A percentile compares a stretch with the other conserved stretches of the same genome.
These are phyloP conservation scores for Lasiodiplodia citricola DNA, from an alignment of 2,329 filamentous ascomycete genomes.

Conservation along the genomic window DNA sequence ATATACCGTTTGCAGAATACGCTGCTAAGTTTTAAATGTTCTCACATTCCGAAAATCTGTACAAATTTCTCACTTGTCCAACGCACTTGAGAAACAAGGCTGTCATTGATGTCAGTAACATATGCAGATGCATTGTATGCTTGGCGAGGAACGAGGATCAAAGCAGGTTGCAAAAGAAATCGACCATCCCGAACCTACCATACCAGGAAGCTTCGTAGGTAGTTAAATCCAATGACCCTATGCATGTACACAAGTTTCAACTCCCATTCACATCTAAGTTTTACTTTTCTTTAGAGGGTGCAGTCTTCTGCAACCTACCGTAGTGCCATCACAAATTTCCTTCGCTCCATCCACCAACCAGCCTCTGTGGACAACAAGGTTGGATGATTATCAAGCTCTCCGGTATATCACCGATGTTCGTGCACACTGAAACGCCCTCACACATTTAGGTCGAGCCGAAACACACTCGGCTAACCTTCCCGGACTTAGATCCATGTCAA, in stretches of 20 bases:
- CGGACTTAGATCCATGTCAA: not conserved
- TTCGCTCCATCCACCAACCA: not conserved
- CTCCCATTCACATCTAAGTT: too few species aligned
- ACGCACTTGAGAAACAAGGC: not conserved
- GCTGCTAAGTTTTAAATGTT: too few species aligned
- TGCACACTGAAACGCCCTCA: not conserved
- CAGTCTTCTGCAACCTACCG: not conserved
- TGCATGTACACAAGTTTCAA: too few species aligned
- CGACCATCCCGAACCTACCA: too few species aligned
- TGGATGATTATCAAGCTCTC: not conserved
- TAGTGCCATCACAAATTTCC: not conserved
- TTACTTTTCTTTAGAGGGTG: too few species aligned
- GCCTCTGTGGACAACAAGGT: not conserved
- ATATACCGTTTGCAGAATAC: not conserved
- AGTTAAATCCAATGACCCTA: too few species aligned
- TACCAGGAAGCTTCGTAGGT: too few species aligned
- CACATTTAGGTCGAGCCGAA: not conserved
- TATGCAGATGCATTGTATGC: not conserved
- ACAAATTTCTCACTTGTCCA: too few species aligned
- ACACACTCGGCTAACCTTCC: not conserved
- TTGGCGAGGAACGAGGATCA: not conserved
- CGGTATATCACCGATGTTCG: not conserved
- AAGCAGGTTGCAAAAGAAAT: too few species aligned
- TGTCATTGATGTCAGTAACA: not conserved
- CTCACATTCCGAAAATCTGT: too few species aligned